A percentile compares a stretch with the other conserved stretches of the same genome.
phyloP scores from a whole-genome alignment of 140 eudicot genomes.

The Senecio squalidus region DNA sequence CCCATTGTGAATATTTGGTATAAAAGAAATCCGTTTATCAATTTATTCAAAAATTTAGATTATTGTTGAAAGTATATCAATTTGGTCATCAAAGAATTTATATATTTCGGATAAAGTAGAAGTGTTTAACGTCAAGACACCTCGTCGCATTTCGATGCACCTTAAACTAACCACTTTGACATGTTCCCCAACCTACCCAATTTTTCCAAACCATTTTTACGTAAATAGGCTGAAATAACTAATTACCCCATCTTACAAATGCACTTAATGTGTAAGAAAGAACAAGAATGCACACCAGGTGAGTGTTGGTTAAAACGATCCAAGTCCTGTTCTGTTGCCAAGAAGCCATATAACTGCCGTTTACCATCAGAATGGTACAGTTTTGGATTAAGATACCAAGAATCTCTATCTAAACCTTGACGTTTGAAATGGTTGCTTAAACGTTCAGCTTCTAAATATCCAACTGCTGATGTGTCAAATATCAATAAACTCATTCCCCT shows the following conservation, averaged over 20 bases:
- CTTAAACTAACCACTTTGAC: too few relatives aligned
- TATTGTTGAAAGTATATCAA: too few relatives aligned
- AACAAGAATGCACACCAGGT: constrained; percentile 39
- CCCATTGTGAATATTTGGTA: too few relatives aligned
- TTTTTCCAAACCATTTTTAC: too few relatives aligned
- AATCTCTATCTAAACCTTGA: constrained; percentile 39
- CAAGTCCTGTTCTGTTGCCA: constrained; percentile 62
- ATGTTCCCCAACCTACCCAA: too few relatives aligned
- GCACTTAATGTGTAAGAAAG: neutral
- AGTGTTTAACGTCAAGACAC: too few relatives aligned
- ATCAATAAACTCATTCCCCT: constrained; percentile 80
- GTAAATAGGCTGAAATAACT: neutral
- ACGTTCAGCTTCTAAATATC: constrained; percentile 77
- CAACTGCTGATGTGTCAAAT: constrained; percentile 73
- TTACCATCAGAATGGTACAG: constrained; percentile 44
- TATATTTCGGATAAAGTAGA: too few relatives aligned
- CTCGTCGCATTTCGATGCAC: too few relatives aligned
- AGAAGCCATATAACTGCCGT: constrained; percentile 64
- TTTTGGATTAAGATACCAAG: constrained; percentile 44
- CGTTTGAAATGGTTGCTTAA: constrained; percentile 55
- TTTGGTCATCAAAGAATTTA: too few relatives aligned
- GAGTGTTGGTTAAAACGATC: constrained; percentile 62
- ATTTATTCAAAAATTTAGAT: too few relatives aligned
- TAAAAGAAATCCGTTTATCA: too few relatives aligned
- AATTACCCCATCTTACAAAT: neutral